A percentile compares a stretch with the other conserved stretches of the same genome.
These are phyloP conservation scores for Pseudonectria buxi DNA, from an alignment of 2,329 filamentous ascomycete genomes.

Conservation along the genomic window DNA sequence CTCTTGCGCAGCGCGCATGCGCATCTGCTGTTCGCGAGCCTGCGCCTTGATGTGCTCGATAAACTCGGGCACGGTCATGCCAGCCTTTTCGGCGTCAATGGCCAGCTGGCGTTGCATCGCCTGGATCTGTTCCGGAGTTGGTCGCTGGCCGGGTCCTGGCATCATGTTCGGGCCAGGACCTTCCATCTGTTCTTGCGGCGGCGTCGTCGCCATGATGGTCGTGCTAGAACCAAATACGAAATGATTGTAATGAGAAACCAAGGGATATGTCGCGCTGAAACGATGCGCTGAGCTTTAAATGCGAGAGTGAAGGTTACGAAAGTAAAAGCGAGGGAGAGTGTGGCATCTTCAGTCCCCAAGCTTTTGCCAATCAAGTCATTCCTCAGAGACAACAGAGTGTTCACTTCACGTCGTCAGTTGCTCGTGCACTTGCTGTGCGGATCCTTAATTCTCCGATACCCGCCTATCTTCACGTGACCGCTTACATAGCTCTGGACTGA, in stretches of 20 bases:
- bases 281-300: background rate
- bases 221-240: background rate
- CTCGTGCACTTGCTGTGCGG: conserved; percentile 9
- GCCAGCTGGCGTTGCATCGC: conserved; percentile 78
- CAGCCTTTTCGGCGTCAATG: conserved; percentile 74
- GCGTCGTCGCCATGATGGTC: conserved; percentile 23
- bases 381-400: conserved; percentile 30
- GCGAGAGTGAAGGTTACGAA: background rate
- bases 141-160: conserved; percentile 40
- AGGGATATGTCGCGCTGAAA: conserved; percentile 1
- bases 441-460: conserved; percentile 24
- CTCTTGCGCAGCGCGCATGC: conserved; percentile 41
- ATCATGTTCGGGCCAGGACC: conserved; percentile 24
- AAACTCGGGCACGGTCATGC: conserved; percentile 80
- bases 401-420: conserved; percentile 22
- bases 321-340: conserved; percentile 9
- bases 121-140: conserved; percentile 77
- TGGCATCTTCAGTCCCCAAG: background rate
- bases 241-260: conserved; percentile 11
- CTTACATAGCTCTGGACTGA: background rate
- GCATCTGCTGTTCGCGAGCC: conserved; percentile 44
- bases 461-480: conserved; percentile 14
- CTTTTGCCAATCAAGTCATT: conserved; percentile 17
- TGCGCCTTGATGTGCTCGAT: conserved; percentile 61
- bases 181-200: conserved; percentile 19